A percentile compares a stretch with the other conserved stretches of the same genome.
Evolutionary conservation across 805 yeast genomes (phyloP).

Genomic region (Candida glaebosa): DNA sequence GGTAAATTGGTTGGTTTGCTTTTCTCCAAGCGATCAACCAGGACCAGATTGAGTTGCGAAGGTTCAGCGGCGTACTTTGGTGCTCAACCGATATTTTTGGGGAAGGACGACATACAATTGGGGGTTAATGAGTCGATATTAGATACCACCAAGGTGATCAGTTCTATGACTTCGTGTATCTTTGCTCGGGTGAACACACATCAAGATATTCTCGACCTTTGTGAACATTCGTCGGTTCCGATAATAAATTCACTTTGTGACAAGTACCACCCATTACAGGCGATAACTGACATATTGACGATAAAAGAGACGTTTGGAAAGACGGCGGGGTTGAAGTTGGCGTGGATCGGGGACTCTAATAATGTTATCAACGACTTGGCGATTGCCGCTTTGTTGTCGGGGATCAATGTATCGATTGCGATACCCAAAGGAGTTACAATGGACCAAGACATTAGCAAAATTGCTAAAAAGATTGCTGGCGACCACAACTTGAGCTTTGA

Average conservation of each 20-base stretch:
- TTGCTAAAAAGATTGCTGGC: constrained; percentile 51
- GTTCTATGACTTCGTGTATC: constrained; percentile 94
- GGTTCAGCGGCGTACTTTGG: constrained; percentile 94
- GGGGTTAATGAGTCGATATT: constrained; percentile 92
- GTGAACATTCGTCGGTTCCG: constrained; percentile 81
- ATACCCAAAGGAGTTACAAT: constrained; percentile 75
- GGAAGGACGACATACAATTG: constrained; percentile 93
- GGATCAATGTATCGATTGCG: constrained; percentile 81
- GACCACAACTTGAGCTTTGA: constrained; percentile 46
- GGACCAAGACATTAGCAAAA: constrained; percentile 48
- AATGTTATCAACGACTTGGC: constrained; percentile 93
- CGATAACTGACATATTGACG: constrained; percentile 86
- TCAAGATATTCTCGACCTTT: constrained; percentile 72
- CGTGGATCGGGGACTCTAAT: constrained; percentile 98
- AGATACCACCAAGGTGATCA: constrained; percentile 84
- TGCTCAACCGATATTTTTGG: constrained; percentile 94
- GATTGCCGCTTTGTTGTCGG: constrained; percentile 79
- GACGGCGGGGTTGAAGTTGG: constrained; percentile 62
- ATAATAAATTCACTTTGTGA: constrained; percentile 93
- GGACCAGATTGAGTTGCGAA: constrained; percentile 92
- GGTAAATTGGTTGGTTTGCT: constrained; percentile 83
- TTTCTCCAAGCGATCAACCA: constrained; percentile 88
- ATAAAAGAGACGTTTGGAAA: constrained; percentile 72
- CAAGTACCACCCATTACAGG: constrained; percentile 90
- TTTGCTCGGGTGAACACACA: constrained; percentile 95